Percentiles rank a stretch among this genome's conserved stretches.
Conservation (phyloP, 805 yeast species). For the Sugiyamaella floridensis region DNA sequence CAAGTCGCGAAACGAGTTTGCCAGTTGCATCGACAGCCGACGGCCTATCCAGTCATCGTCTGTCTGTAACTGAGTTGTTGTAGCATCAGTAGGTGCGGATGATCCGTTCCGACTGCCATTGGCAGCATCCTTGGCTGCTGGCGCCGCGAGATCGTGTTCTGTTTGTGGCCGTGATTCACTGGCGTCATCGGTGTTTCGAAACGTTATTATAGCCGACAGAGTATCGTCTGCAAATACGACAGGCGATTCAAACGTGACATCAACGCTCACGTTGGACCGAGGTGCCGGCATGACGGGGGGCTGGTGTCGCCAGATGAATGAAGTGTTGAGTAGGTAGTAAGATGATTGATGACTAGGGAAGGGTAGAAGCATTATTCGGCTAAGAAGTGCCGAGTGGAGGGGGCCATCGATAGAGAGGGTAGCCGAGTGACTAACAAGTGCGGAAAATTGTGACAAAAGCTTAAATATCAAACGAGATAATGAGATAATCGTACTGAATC, state of each 20-base stretch:
- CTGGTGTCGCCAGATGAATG: neutral
- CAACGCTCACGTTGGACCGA: slow-evolving; percentile 28
- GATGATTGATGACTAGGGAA: too few relatives aligned
- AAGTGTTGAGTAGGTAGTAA: too few relatives aligned
- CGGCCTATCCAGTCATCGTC: slow-evolving; percentile 7
- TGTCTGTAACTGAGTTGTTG: neutral
- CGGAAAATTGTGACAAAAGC: too few relatives aligned
- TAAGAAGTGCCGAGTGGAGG: too few relatives aligned
- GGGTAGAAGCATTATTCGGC: too few relatives aligned
- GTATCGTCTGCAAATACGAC: slow-evolving; percentile 36
- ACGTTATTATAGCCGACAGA: slow-evolving; percentile 29
- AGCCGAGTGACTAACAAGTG: too few relatives aligned
- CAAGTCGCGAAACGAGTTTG: slow-evolving; percentile 13
- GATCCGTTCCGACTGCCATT: neutral
- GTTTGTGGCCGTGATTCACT: neutral
- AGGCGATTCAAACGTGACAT: slow-evolving; percentile 32
- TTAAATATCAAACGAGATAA: too few relatives aligned
- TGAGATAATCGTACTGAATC: too few relatives aligned
- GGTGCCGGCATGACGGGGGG: slow-evolving; percentile 1
- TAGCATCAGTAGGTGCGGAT: neutral
- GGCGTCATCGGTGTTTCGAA: slow-evolving; percentile 23
- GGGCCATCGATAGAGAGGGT: too few relatives aligned
- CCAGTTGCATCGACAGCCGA: slow-evolving; percentile 15
- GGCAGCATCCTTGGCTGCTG: slow-evolving; percentile 1
- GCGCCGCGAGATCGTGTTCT: slow-evolving; percentile 1